These are phyloP conservation scores for Quercus mongolica DNA, from an alignment of 306 rosid genomes.

Conservation along the genomic window DNA sequence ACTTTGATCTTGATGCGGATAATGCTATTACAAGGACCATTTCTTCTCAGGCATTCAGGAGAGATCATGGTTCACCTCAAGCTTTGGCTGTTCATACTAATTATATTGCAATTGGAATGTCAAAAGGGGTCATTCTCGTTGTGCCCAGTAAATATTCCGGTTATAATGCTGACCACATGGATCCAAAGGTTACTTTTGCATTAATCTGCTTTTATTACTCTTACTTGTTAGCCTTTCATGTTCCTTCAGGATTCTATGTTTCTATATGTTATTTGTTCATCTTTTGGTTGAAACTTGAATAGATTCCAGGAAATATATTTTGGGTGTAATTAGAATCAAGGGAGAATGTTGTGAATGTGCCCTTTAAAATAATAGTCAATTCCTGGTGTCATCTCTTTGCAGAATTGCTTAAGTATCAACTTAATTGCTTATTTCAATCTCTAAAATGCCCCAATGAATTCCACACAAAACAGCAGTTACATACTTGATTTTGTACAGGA, in stretches of 20 bases:
- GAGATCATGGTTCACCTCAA: slow-evolving; percentile 90
- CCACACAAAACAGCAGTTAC: neutral
- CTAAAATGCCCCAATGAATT: neutral
- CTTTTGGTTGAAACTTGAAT: slow-evolving; percentile 12
- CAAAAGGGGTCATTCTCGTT: slow-evolving; percentile 71
- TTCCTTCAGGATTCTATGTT: neutral
- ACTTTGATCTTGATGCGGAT: slow-evolving; percentile 65
- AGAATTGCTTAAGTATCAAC: neutral
- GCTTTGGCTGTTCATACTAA: slow-evolving; percentile 76
- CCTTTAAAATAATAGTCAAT: neutral
- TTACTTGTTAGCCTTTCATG: neutral
- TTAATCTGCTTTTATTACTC: neutral
- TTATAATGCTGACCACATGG: slow-evolving; percentile 69
- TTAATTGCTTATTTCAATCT: neutral
- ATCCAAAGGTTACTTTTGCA: slow-evolving; percentile 61
- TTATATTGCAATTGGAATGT: slow-evolving; percentile 88
- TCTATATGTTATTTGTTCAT: neutral
- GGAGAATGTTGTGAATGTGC: neutral
- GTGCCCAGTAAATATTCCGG: slow-evolving; percentile 81
- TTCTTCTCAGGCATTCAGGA: slow-evolving; percentile 66
- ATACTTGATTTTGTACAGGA: neutral
- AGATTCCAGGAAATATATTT: neutral
- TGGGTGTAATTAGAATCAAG: neutral
- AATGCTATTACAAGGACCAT: slow-evolving; percentile 65
- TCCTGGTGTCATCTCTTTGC: neutral